These are phyloP conservation scores for Mucor piriformis DNA, from an alignment of 371 early-diverging fungal species.

Conservation along the genomic window DNA sequence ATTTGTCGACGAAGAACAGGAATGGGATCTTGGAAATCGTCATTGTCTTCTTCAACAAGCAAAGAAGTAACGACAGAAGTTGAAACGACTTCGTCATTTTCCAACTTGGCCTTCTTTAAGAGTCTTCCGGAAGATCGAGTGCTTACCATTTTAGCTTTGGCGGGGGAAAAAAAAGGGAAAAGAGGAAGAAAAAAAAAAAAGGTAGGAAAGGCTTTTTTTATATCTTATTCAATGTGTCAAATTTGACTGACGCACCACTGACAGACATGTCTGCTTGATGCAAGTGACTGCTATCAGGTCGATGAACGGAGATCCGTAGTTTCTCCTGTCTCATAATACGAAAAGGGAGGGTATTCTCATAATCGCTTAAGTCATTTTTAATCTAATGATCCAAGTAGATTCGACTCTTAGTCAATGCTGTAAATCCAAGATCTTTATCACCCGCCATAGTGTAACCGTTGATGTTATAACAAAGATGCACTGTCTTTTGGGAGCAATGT, in stretches of 20 bases:
- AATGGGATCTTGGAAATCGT: slow-evolving; percentile 15
- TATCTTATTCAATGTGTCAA: neutral
- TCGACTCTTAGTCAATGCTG: too few relatives aligned
- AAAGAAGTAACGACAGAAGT: neutral
- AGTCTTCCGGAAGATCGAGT: slow-evolving; percentile 7
- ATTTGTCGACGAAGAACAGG: neutral
- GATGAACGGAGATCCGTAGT: too few relatives aligned
- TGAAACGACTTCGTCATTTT: neutral
- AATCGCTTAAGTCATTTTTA: too few relatives aligned
- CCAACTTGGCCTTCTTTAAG: neutral
- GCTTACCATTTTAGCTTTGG: slow-evolving; percentile 10
- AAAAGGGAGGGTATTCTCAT: too few relatives aligned
- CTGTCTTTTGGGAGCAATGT: too few relatives aligned
- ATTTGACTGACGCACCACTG: slow-evolving; percentile 9
- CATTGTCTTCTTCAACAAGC: neutral
- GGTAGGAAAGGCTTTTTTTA: neutral
- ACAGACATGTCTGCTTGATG: neutral
- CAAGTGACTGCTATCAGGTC: neutral
- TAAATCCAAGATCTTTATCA: too few relatives aligned
- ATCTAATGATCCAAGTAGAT: too few relatives aligned
- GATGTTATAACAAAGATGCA: too few relatives aligned
- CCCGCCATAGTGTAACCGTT: too few relatives aligned
- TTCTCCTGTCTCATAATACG: too few relatives aligned
- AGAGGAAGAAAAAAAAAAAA: slow-evolving; percentile 6
- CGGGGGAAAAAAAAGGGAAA: neutral